Evolutionary conservation across 768 basidiomycete species (phyloP).

Genomic region (Psilocybe sp.): DNA sequence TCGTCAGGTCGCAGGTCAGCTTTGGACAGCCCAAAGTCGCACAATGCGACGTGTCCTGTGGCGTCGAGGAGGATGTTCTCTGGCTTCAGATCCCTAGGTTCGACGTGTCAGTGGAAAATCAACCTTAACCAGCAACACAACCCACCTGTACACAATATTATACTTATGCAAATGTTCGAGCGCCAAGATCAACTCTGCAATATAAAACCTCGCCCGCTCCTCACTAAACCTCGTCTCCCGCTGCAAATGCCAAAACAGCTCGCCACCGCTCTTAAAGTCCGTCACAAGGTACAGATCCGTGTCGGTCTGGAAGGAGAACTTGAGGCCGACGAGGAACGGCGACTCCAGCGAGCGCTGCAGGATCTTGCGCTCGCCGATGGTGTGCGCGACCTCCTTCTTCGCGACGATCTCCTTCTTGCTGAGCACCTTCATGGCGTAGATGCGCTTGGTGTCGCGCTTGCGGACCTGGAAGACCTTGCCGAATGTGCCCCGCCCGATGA

Average conservation of each 20-base stretch:
- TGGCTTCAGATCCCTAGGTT: constrained; percentile 85
- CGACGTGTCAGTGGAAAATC: not conserved
- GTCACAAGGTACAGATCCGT: constrained; percentile 94
- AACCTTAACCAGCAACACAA: constrained; percentile 1
- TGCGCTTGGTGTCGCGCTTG: constrained; percentile 95
- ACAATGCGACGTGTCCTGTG: constrained; percentile 96
- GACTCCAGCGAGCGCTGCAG: constrained; percentile 89
- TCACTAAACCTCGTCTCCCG: constrained; percentile 92
- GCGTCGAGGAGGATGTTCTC: constrained; percentile 98
- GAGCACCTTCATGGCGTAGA: constrained; percentile 99
- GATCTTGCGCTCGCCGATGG: constrained; percentile 99
- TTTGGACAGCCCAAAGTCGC: constrained; percentile 98
- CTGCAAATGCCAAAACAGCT: constrained; percentile 98
- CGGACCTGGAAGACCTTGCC: constrained; percentile 99
- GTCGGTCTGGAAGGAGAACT: constrained; percentile 98
- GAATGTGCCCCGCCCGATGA: constrained; percentile 97
- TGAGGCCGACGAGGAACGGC: constrained; percentile 96
- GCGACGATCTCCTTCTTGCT: constrained; percentile 99
- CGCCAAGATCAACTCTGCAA: constrained; percentile 92
- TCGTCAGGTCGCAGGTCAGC: constrained; percentile 91
- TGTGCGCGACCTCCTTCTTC: constrained; percentile 99
- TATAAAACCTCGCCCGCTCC: constrained; percentile 93
- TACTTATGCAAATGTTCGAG: constrained; percentile 97
- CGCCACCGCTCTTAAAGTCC: constrained; percentile 98
- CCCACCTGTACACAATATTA: constrained; percentile 89